Percentiles rank a stretch among this genome's conserved stretches.
Conservation (phyloP, 805 yeast genomes). For the Saturnispora halmiae region DNA sequence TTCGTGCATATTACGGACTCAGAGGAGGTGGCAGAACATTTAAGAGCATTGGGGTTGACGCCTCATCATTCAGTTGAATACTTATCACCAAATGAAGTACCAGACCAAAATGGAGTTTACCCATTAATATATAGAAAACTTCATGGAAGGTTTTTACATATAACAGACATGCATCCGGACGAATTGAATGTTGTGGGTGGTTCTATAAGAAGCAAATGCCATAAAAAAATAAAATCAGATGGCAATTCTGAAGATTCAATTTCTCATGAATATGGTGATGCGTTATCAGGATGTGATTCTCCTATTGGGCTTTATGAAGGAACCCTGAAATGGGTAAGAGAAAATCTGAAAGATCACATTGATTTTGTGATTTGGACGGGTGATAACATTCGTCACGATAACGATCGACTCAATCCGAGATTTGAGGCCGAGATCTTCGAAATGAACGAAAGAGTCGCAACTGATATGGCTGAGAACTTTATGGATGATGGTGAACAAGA, state of each 20-base stretch:
- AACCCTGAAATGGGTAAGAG: conserved; percentile 59
- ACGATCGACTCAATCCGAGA: conserved; percentile 66
- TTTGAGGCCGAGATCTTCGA: conserved; percentile 63
- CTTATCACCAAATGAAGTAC: conserved; percentile 7
- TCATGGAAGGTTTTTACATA: conserved; percentile 76
- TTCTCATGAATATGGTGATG: conserved; percentile 67
- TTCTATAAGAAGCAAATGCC: conserved; percentile 46
- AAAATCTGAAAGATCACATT: conserved; percentile 60
- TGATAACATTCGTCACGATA: conserved; percentile 79
- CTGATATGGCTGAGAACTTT: conserved; percentile 43
- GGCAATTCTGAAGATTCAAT: conserved; percentile 29
- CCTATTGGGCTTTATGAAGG: conserved; percentile 52
- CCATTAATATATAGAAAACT: conserved; percentile 22
- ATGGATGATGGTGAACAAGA: conserved; percentile 34
- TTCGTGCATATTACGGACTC: conserved; percentile 9
- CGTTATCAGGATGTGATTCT: conserved; percentile 69
- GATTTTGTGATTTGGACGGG: conserved; percentile 91
- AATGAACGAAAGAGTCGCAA: conserved; percentile 52
- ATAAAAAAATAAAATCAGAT: conserved; percentile 32
- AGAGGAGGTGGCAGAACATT: conserved; percentile 25
- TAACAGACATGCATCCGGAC: conserved; percentile 85
- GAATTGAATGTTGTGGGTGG: conserved; percentile 49
- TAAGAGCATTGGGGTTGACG: conserved; percentile 31
- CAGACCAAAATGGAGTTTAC: conserved; percentile 6
- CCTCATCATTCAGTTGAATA: conserved; percentile 31